These are phyloP conservation scores for Yarrowia sp. DNA, from an alignment of 805 yeast species.

Conservation along the genomic window DNA sequence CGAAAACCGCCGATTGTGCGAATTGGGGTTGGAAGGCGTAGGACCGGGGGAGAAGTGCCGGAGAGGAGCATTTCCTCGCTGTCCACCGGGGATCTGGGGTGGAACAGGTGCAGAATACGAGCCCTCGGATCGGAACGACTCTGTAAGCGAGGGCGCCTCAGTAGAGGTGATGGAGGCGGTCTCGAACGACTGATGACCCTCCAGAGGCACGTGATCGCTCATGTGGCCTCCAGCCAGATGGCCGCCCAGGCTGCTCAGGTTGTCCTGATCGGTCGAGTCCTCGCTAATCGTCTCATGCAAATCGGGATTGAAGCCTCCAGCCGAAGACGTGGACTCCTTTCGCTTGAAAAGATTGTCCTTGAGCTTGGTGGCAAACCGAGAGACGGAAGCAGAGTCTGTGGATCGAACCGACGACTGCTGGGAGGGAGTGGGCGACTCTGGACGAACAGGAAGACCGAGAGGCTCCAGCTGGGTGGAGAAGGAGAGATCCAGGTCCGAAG, in stretches of 20 bases:
- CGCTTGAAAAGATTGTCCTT: conserved; percentile 38
- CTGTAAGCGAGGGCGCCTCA: conserved; percentile 24
- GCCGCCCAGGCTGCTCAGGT: background rate
- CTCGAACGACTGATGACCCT: background rate
- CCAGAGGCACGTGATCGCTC: conserved; percentile 9
- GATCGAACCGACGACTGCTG: conserved; percentile 36
- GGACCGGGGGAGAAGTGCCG: conserved; percentile 38
- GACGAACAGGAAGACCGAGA: conserved; percentile 28
- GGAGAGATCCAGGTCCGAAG: conserved; percentile 25
- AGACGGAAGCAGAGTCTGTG: conserved; percentile 28
- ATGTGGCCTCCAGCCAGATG: background rate
- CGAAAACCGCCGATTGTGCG: conserved; percentile 34
- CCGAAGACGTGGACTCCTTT: conserved; percentile 4
- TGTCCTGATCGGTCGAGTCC: background rate
- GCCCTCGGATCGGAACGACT: conserved; percentile 29
- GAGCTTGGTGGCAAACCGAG: conserved; percentile 37
- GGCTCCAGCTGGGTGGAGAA: conserved; percentile 37
- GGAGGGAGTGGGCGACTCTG: conserved; percentile 35
- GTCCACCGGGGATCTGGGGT: conserved; percentile 32
- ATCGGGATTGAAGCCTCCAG: conserved; percentile 15
- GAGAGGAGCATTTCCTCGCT: conserved; percentile 24
- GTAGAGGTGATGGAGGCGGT: conserved; percentile 23
- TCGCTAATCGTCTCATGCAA: conserved; percentile 8
- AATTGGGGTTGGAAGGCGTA: conserved; percentile 26
- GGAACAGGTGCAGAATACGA: conserved; percentile 31